phyloP scores from a whole-genome alignment of 1,284 basidiomycete species.

The Cryptococcus wingfieldii region DNA sequence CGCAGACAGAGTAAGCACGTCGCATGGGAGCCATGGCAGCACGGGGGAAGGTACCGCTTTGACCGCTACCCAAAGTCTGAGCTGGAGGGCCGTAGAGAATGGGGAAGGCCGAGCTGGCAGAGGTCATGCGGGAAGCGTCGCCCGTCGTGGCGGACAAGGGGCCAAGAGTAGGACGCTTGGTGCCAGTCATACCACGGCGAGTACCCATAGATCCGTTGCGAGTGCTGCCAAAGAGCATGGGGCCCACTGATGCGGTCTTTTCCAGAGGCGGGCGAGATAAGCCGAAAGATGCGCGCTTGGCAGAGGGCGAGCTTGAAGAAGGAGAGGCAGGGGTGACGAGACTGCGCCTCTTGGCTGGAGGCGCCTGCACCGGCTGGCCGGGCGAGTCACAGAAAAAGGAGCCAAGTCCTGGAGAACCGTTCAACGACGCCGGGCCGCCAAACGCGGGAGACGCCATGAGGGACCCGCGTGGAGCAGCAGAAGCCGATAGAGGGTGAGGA shows the following conservation, averaged over 20 bases:
- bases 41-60: constrained; percentile 25
- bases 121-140: constrained; percentile 11
- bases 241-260: constrained; percentile 33
- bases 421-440: constrained; percentile 18
- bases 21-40: constrained; percentile 36
- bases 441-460: constrained; percentile 20
- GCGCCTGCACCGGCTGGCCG: constrained; percentile 22
- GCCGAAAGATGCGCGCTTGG: constrained; percentile 34
- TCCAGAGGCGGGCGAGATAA: constrained; percentile 22
- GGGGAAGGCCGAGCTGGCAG: constrained; percentile 41
- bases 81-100: constrained; percentile 32
- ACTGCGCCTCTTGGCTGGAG: constrained; percentile 32
- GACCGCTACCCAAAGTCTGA: constrained; percentile 11
- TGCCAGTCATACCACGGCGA: constrained; percentile 21
- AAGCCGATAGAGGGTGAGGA: constrained; percentile 14
- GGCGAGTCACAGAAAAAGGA: constrained; percentile 47
- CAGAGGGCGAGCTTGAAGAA: constrained; percentile 42
- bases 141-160: constrained; percentile 14
- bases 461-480: constrained; percentile 12
- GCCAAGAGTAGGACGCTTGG: constrained; percentile 32
- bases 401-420: constrained; percentile 40
- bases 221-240: constrained; percentile 30
- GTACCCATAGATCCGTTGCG: constrained; percentile 22
- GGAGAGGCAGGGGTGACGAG: constrained; percentile 39
- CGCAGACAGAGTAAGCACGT: constrained; percentile 46